These are phyloP conservation scores for Linum trigynum DNA, from an alignment of 345 rosid species.

Conservation along the genomic window DNA sequence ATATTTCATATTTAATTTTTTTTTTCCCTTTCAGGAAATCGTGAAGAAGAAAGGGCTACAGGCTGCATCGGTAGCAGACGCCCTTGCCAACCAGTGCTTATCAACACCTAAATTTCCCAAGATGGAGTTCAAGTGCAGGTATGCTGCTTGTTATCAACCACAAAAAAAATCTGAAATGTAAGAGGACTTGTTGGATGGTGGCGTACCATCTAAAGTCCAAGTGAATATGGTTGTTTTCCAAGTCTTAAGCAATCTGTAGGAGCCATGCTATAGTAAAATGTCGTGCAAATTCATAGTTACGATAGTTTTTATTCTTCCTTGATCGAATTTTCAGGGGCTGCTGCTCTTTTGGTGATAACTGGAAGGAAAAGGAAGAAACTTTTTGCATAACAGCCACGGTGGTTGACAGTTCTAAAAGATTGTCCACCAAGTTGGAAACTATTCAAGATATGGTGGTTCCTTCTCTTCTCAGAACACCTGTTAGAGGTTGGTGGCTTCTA, in stretches of 20 bases:
- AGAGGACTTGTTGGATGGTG: too few species aligned
- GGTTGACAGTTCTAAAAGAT: slow-evolving; percentile 31
- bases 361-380: slow-evolving; percentile 32
- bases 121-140: slow-evolving; percentile 46
- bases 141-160: slow-evolving; percentile 24
- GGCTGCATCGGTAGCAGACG: slow-evolving; percentile 32
- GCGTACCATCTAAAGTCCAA: not conserved
- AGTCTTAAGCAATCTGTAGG: not conserved
- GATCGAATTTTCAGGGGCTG: not conserved
- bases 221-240: not conserved
- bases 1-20: slow-evolving; percentile 11
- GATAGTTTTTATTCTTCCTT: not conserved
- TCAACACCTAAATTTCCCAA: slow-evolving; percentile 28
- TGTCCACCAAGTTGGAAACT: slow-evolving; percentile 25
- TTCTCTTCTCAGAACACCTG: slow-evolving; percentile 45
- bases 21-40: slow-evolving; percentile 39
- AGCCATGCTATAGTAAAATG: too few species aligned
- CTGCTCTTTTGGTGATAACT: slow-evolving; percentile 26
- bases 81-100: slow-evolving; percentile 39
- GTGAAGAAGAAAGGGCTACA: slow-evolving; percentile 44
- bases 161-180: too few species aligned
- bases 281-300: too few species aligned
- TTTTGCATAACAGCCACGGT: slow-evolving; percentile 47
- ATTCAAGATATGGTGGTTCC: slow-evolving; percentile 47
- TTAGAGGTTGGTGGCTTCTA: slow-evolving; percentile 38